phyloP scores from a whole-genome alignment of 768 basidiomycete genomes.

The Suillus tomentosus region DNA sequence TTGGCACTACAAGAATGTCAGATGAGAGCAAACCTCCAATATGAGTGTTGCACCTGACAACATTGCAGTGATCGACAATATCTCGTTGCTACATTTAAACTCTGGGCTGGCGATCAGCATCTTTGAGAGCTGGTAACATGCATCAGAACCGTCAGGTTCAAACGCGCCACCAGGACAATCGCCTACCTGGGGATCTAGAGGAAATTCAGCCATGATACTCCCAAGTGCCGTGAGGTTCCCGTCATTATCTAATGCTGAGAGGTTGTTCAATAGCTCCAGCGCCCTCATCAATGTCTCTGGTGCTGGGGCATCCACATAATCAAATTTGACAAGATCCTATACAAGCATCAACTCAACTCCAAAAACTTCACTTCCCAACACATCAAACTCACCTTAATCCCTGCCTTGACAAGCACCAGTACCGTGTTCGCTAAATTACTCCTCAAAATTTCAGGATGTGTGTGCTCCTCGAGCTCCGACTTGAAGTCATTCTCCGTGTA shows the following conservation, averaged over 20 bases:
- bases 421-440: slow-evolving; percentile 94
- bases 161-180: not conserved
- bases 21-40: slow-evolving; percentile 3
- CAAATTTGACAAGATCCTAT: slow-evolving; percentile 80
- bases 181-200: slow-evolving; percentile 89
- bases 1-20: slow-evolving; percentile 56
- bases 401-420: slow-evolving; percentile 90
- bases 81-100: slow-evolving; percentile 95
- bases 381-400: slow-evolving; percentile 64
- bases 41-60: slow-evolving; percentile 69
- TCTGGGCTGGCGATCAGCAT: slow-evolving; percentile 94
- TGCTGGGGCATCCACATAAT: slow-evolving; percentile 91
- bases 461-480: slow-evolving; percentile 94
- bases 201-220: slow-evolving; percentile 95
- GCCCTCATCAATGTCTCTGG: slow-evolving; percentile 98
- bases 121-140: slow-evolving; percentile 63
- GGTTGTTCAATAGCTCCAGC: slow-evolving; percentile 88
- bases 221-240: slow-evolving; percentile 89
- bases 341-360: not conserved
- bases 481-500: slow-evolving; percentile 94
- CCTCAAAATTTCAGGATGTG: slow-evolving; percentile 93
- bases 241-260: slow-evolving; percentile 92
- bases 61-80: slow-evolving; percentile 95
- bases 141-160: slow-evolving; percentile 1
- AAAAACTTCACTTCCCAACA: slow-evolving; percentile 6